Base-by-base conservation (phyloP, 2,329 filamentous ascomycete species). In the Onygenales sp. region DNA sequence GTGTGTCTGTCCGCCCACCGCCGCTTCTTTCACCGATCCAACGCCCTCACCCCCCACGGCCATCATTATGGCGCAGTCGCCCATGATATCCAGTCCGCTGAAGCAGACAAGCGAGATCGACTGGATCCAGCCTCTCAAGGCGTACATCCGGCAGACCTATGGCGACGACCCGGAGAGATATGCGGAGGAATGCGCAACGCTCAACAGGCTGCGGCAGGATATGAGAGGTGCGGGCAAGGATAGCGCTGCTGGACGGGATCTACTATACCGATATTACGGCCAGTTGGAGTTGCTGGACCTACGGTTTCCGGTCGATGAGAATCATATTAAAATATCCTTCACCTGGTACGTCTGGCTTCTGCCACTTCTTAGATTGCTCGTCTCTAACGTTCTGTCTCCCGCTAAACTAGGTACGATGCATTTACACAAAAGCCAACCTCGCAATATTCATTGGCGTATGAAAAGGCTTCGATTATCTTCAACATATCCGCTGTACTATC, bases 401-500 rank as follows among this genome's bases (percentile, higher is more conserved):
- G 42, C 42, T n/a, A 27, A 21, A 44, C 3, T 65, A 95, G 90
- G 90, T 97, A 94, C 73, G 93, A 98, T 70, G 93, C 94, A n/a
- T 98, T 98, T 68, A 98, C 93, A 44, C 91, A 95, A 69, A 96
- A 97, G 66, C 81, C 90, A n/a, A 98, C 93, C 4, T 85, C 91
- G 3, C 93, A 98, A 70, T 96, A 94, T 74, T 96, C 91, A 6
- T 79, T 98, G 47, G 93, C 93, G 47, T 98, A 94, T 68, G 93
- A 98, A 70, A 98, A 98, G 69, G 93, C 93, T 11, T 97, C 92
- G 63, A 95, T 98, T 66, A 96, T 98, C 64, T 98, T 98, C 79
- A 98, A 98, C 72, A 98, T 98, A 61, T 95, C 92, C 39, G 92
- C 93, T 61, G 91, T 97, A 31, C 79, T 98, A 17, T 97, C 92